These are phyloP conservation scores for Tolypocladium ovalisporum DNA, from an alignment of 2,329 filamentous ascomycete genomes.

Conservation along the genomic window DNA sequence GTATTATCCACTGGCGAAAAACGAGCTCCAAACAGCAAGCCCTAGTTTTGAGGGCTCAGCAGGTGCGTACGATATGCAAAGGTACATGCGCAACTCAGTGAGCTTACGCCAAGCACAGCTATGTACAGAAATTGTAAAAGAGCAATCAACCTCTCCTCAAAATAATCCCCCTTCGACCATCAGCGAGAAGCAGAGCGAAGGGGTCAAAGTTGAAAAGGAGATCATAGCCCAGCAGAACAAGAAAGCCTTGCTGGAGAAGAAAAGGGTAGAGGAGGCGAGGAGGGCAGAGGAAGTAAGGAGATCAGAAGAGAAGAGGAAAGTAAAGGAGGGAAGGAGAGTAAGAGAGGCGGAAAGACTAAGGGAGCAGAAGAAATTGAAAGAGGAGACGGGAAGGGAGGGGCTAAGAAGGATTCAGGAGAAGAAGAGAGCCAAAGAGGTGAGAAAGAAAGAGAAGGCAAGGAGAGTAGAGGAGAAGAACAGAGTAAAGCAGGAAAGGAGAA, in stretches of 20 bases:
- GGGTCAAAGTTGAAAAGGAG: too few relatives aligned
- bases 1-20: not conserved
- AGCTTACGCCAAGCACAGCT: not conserved
- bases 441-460: not conserved
- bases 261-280: not conserved
- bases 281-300: too few relatives aligned
- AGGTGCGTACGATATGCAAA: not conserved
- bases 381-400: too few relatives aligned
- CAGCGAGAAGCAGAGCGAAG: not conserved
- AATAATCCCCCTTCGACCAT: not conserved
- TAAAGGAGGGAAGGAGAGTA: too few relatives aligned
- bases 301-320: too few relatives aligned
- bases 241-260: too few relatives aligned
- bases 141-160: not conserved
- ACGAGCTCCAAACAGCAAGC: not conserved
- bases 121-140: not conserved
- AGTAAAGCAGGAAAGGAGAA: not conserved
- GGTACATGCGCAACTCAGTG: not conserved
- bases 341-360: too few relatives aligned
- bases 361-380: too few relatives aligned
- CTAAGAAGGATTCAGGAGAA: too few relatives aligned
- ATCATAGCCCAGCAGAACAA: too few relatives aligned
- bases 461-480: not conserved
- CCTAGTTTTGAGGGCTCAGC: too few relatives aligned
- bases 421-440: too few relatives aligned